phyloP scores from a whole-genome alignment of 139 green algal species.

The Coccomyxa sp. region DNA sequence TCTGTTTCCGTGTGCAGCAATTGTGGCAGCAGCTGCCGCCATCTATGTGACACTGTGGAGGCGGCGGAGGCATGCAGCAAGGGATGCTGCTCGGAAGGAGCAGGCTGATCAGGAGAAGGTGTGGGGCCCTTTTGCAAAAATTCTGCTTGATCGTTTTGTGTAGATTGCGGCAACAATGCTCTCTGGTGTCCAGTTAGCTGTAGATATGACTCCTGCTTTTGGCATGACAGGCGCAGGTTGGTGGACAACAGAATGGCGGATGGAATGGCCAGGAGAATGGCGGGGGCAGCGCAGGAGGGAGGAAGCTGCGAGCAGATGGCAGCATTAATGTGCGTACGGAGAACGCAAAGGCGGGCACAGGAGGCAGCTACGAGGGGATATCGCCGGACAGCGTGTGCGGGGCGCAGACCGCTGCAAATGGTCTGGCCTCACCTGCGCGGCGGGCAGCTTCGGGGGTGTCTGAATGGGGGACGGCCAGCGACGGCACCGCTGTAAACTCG shows the following conservation, averaged over 20 bases:
- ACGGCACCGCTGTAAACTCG: neutral
- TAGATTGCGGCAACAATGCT: no score
- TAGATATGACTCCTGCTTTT: no score
- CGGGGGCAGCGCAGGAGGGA: neutral
- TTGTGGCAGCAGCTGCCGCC: no score
- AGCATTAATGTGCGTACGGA: neutral
- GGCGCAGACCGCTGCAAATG: neutral
- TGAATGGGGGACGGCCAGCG: neutral
- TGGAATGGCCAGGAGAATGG: neutral
- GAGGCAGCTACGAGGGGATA: neutral
- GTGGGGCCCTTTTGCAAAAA: no score
- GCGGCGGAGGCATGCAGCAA: no score
- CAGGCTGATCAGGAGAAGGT: no score
- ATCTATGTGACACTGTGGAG: no score
- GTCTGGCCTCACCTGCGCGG: neutral
- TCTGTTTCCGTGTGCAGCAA: no score
- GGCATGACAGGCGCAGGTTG: neutral
- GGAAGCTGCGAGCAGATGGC: neutral
- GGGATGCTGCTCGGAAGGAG: no score
- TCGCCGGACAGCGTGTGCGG: neutral
- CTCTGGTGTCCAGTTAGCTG: no score
- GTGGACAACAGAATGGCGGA: neutral
- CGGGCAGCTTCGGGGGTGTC: neutral
- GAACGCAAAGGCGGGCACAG: neutral
- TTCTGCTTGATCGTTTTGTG: no score